A percentile compares a stretch with the other conserved stretches of the same genome.
Conservation (phyloP, 345 rosid genomes). For the Heritiera fomes region DNA sequence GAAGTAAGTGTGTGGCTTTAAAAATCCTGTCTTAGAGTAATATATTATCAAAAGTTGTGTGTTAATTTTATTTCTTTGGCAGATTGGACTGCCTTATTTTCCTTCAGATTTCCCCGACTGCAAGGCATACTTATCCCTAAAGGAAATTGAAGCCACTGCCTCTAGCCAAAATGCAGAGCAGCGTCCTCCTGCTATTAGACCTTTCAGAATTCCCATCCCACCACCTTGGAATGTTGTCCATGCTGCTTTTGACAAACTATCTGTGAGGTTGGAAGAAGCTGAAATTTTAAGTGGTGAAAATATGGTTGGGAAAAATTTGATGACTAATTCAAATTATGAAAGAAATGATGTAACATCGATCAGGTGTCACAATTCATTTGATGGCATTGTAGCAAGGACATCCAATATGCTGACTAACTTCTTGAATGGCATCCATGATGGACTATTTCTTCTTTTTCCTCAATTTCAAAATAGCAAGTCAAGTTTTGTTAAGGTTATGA, state of each 20-base stretch:
- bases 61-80: conserved; percentile 29
- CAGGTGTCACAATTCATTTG: conserved; percentile 30
- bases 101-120: conserved; percentile 92
- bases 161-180: conserved; percentile 43
- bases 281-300: conserved; percentile 28
- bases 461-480: conserved; percentile 29
- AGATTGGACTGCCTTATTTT: conserved; percentile 72
- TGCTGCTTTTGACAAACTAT: conserved; percentile 32
- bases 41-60: conserved; percentile 10
- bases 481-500: conserved; percentile 34
- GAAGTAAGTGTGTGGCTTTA: conserved; percentile 48
- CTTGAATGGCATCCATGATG: conserved; percentile 43
- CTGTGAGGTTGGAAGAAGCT: conserved; percentile 15
- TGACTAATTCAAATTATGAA: conserved; percentile 12
- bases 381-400: conserved; percentile 65
- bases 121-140: conserved; percentile 55
- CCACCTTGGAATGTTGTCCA: conserved; percentile 68
- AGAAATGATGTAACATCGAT: conserved; percentile 19
- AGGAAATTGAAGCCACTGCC: conserved; percentile 55
- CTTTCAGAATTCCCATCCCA: conserved; percentile 62
- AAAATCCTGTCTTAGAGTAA: conserved; percentile 1
- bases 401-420: conserved; percentile 39
- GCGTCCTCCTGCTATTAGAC: conserved; percentile 58
- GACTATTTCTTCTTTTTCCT: conserved; percentile 48
- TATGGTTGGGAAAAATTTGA: conserved; percentile 22